These are phyloP conservation scores for Ophiostoma montium DNA, from an alignment of 2,329 filamentous ascomycete species.

Conservation along the genomic window DNA sequence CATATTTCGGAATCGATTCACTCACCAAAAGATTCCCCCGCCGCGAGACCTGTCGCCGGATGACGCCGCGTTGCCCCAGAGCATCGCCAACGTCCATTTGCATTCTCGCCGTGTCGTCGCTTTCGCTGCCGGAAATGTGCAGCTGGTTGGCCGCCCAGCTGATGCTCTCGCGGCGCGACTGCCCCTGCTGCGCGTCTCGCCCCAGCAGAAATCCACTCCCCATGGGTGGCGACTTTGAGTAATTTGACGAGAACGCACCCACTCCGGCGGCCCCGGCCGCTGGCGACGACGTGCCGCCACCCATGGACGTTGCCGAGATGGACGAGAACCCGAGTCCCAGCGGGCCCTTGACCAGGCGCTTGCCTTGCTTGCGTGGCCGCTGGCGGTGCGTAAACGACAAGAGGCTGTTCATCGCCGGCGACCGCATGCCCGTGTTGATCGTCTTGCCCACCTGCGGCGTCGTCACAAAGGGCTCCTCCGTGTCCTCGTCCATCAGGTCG, in stretches of 20 bases:
- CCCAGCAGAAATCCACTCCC: constrained; percentile 16
- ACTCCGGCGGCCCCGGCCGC: background rate
- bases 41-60: constrained; percentile 69
- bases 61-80: constrained; percentile 52
- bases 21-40: constrained; percentile 62
- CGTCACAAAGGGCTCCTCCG: constrained; percentile 65
- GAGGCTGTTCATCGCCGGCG: constrained; percentile 60
- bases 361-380: constrained; percentile 53
- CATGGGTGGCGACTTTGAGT: constrained; percentile 59
- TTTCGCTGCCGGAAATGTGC: constrained; percentile 69
- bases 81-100: constrained; percentile 33
- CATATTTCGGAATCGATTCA: too few species aligned
- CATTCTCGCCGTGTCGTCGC: constrained; percentile 48
- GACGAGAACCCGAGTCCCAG: constrained; percentile 37
- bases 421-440: constrained; percentile 31
- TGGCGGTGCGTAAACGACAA: constrained; percentile 72
- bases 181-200: constrained; percentile 15
- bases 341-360: constrained; percentile 34
- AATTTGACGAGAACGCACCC: background rate
- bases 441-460: constrained; percentile 65
- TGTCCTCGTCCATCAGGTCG: constrained; percentile 57
- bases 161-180: constrained; percentile 69
- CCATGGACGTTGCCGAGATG: constrained; percentile 17
- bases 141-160: constrained; percentile 83
- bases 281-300: constrained; percentile 17